Percentiles rank a stretch among this genome's conserved stretches.
phyloP scores from a whole-genome alignment of 768 basidiomycete genomes.

The Infundibulicybe gibba region DNA sequence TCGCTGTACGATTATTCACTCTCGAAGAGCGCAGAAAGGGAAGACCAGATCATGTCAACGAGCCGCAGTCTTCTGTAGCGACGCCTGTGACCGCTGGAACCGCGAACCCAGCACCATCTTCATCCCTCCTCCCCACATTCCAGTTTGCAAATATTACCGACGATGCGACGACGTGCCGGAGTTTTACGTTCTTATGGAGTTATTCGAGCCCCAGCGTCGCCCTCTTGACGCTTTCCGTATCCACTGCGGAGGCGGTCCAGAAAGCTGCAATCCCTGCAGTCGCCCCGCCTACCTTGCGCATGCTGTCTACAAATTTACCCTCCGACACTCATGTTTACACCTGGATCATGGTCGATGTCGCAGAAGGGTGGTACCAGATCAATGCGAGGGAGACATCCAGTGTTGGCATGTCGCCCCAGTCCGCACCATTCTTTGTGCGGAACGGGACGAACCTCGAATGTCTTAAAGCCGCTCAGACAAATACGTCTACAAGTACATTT shows the following conservation, averaged over 20 bases:
- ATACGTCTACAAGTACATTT: not conserved
- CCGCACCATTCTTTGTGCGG: slow-evolving; percentile 25
- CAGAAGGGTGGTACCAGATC: slow-evolving; percentile 27
- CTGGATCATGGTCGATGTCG: slow-evolving; percentile 28
- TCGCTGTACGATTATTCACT: too few species aligned
- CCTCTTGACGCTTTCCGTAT: not conserved
- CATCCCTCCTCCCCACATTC: slow-evolving; percentile 13
- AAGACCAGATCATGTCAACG: too few species aligned
- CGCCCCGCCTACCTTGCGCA: slow-evolving; percentile 13
- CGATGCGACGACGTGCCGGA: slow-evolving; percentile 25
- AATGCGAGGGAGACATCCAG: slow-evolving; percentile 17
- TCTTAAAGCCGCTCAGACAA: slow-evolving; percentile 4
- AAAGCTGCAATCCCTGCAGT: slow-evolving; percentile 3
- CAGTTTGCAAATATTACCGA: slow-evolving; percentile 6
- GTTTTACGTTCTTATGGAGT: slow-evolving; percentile 20
- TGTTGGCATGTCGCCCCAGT: slow-evolving; percentile 14
- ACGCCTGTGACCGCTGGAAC: too few species aligned
- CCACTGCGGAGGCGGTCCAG: too few species aligned
- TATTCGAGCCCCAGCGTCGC: slow-evolving; percentile 7
- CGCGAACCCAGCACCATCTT: not conserved
- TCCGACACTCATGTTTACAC: slow-evolving; percentile 15
- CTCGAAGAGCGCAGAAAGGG: too few species aligned
- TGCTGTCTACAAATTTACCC: slow-evolving; percentile 19
- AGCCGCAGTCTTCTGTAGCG: too few species aligned
- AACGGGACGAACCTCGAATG: slow-evolving; percentile 17